Conservation (phyloP, 2,329 filamentous ascomycete genomes). For the Aspergillus glaucus region DNA sequence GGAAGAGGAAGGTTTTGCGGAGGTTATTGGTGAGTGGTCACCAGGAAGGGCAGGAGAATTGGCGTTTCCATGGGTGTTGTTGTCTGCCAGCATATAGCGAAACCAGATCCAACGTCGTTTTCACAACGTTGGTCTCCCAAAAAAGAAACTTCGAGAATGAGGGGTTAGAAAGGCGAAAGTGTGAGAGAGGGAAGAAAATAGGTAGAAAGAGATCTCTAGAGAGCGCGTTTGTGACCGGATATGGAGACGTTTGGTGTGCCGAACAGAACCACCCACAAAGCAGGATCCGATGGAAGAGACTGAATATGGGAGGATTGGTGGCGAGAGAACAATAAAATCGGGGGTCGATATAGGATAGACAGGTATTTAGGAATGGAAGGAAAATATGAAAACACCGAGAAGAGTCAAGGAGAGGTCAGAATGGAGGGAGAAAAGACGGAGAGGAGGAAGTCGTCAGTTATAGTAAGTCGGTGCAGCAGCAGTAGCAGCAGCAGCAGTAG, state of each 20-base stretch:
- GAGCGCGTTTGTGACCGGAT: neutral
- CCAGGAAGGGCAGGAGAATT: conserved; percentile 31
- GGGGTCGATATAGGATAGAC: neutral
- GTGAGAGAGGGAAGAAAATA: neutral
- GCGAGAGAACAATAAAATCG: neutral
- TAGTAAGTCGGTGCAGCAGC: neutral
- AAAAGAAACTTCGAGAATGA: neutral
- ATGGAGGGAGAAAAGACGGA: neutral
- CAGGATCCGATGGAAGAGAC: neutral
- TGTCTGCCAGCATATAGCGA: conserved; percentile 37
- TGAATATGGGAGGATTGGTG: neutral
- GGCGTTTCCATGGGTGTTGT: conserved; percentile 36
- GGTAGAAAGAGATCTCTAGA: neutral
- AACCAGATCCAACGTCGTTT: conserved; percentile 20
- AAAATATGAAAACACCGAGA: neutral
- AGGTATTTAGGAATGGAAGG: neutral
- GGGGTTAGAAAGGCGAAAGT: neutral
- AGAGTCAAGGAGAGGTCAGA: neutral
- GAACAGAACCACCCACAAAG: neutral
- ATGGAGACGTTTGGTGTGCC: neutral
- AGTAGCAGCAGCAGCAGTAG: neutral
- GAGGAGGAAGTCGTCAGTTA: neutral
- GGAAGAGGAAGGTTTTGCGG: conserved; percentile 27
- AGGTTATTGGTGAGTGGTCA: conserved; percentile 39
- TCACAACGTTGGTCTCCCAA: conserved; percentile 23